phyloP scores from a whole-genome alignment of 192 early-diverging fungal genomes.

The Coemansia erecta region DNA sequence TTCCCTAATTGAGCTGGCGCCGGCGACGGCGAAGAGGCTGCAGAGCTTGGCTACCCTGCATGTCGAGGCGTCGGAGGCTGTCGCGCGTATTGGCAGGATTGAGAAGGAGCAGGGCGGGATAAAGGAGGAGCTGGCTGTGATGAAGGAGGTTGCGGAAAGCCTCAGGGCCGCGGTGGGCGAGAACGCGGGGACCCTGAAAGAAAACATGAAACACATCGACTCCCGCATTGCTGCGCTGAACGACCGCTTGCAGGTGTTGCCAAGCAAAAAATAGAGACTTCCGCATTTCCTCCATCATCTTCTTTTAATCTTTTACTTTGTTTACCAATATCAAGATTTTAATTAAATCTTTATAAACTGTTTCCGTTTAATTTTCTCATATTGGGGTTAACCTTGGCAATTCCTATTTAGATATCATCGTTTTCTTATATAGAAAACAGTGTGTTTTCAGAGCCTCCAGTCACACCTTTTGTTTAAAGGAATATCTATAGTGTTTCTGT shows the following conservation, averaged over 20 bases:
- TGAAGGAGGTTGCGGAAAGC: slow-evolving; percentile 59
- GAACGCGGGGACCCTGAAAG: slow-evolving; percentile 61
- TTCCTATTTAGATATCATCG: too few relatives aligned
- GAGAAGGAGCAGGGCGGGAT: slow-evolving; percentile 68
- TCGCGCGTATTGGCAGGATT: slow-evolving; percentile 70
- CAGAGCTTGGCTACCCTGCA: slow-evolving; percentile 78
- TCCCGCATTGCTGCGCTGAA: slow-evolving; percentile 62
- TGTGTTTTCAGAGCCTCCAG: too few relatives aligned
- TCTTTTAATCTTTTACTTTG: too few relatives aligned
- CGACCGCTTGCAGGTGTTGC: slow-evolving; percentile 52
- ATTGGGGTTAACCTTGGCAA: too few relatives aligned
- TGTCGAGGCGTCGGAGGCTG: slow-evolving; percentile 75
- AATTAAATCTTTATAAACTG: too few relatives aligned
- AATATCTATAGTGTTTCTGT: too few relatives aligned
- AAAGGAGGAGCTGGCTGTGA: slow-evolving; percentile 60
- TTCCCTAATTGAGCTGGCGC: slow-evolving; percentile 73
- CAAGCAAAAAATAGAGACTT: too few relatives aligned
- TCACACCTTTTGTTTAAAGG: too few relatives aligned
- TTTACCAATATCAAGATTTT: too few relatives aligned
- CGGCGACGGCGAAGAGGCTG: slow-evolving; percentile 74
- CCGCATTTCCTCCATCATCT: too few relatives aligned
- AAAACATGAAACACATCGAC: slow-evolving; percentile 66
- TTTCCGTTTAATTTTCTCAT: too few relatives aligned
- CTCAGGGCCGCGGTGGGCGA: slow-evolving; percentile 57
- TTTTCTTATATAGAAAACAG: too few relatives aligned